Conservation (phyloP, 2,329 filamentous ascomycete genomes). For the Rhexocercosporidium sp. region DNA sequence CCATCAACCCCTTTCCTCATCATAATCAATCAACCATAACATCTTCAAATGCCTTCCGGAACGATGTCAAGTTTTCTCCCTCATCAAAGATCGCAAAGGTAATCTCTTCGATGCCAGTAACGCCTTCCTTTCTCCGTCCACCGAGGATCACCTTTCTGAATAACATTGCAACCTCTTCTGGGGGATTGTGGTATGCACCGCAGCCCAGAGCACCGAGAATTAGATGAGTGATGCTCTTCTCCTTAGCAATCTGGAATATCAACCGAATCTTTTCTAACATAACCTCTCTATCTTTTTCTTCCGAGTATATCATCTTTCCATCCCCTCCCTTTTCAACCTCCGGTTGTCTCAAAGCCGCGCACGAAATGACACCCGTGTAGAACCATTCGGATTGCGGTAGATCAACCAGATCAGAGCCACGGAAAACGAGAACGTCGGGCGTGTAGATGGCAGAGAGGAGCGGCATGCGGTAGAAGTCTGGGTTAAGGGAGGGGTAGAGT, state of each 20-base stretch:
- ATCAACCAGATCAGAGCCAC: constrained; percentile 54
- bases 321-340: constrained; percentile 17
- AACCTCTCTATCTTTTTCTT: constrained; percentile 37
- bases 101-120: constrained; percentile 58
- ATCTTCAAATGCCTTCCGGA: constrained; percentile 43
- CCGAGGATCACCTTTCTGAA: constrained; percentile 63
- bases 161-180: constrained; percentile 63
- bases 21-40: not conserved
- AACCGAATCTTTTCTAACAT: constrained; percentile 39
- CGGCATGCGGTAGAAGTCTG: constrained; percentile 43
- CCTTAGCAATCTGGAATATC: constrained; percentile 48
- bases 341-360: constrained; percentile 31
- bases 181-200: constrained; percentile 69
- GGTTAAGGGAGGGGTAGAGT: constrained; percentile 53
- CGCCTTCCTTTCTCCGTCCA: constrained; percentile 64
- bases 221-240: constrained; percentile 59
- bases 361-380: constrained; percentile 37
- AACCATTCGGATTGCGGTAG: constrained; percentile 45
- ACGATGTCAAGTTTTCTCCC: constrained; percentile 59
- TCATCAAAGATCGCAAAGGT: constrained; percentile 66
- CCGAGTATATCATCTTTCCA: constrained; percentile 27
- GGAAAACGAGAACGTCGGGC: constrained; percentile 59
- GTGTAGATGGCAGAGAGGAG: constrained; percentile 51
- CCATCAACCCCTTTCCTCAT: not conserved
- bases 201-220: constrained; percentile 74